These are phyloP conservation scores for Suillus luteus DNA, from an alignment of 768 basidiomycete species.

Conservation along the genomic window DNA sequence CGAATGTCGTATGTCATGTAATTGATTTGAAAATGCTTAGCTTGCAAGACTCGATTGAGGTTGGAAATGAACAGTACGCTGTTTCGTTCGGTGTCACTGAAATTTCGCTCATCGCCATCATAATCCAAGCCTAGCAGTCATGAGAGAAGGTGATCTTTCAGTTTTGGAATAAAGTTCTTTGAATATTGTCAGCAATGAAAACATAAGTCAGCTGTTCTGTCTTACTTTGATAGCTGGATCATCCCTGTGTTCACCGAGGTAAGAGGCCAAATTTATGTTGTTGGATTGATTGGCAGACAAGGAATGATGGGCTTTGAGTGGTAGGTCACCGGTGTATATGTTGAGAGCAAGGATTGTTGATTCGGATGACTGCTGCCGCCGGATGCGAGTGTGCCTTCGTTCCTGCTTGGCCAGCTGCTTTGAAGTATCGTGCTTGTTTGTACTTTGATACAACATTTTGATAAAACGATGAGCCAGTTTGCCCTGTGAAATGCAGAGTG, in stretches of 20 bases:
- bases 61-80: constrained; percentile 12
- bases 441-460: constrained; percentile 31
- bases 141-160: constrained; percentile 27
- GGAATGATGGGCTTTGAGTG: constrained; percentile 4
- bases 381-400: constrained; percentile 9
- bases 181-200: not conserved
- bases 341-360: fast-evolving
- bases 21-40: constrained; percentile 16
- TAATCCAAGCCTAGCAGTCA: constrained; percentile 18
- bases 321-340: not conserved
- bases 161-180: constrained; percentile 18
- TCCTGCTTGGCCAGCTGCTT: constrained; percentile 20
- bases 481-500: constrained; percentile 24
- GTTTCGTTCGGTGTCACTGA: constrained; percentile 12
- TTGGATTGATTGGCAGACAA: not conserved
- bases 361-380: constrained; percentile 5
- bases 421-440: constrained; percentile 22
- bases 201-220: not conserved
- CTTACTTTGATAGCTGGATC: constrained; percentile 20
- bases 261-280: not conserved
- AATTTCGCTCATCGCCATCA: constrained; percentile 17
- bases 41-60: constrained; percentile 12
- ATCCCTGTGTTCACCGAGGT: not conserved
- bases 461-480: constrained; percentile 35
- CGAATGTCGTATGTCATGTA: constrained; percentile 27